Base-by-base conservation (phyloP, 2,329 filamentous ascomycete species). In the Penicillium sp. region DNA sequence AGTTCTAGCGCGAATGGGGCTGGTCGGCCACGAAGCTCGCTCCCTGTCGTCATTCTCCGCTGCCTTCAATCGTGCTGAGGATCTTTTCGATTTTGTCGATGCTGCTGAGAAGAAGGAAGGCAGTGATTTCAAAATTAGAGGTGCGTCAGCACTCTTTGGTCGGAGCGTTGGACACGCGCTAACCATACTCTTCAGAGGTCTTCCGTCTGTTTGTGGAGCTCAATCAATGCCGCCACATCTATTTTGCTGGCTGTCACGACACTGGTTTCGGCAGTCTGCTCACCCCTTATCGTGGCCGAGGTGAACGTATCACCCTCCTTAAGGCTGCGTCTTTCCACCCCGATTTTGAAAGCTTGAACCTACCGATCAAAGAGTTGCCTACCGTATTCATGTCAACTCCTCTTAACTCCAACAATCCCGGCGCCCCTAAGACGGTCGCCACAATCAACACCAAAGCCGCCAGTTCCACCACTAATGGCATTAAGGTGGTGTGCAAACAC, bases 211-310 rank as follows among this genome's bases (percentile, higher is more conserved):
- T 77, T 43, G 71, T 68, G 22, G 72, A 79, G 30, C 77, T 76
- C 48, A 61, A 68, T 3, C 75, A 80, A 51, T 83, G 79, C 63
- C 77, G 75, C 48, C 78, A 80, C 53, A 77, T 83, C 23, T 76
- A 75, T 51, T 76, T 80, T 40, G 79, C 76, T 4, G 77, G 72
- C 26, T 82, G 78, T 50, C 77, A 81, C 47, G 75, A 82, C 48
- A 66, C 66, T 15, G 72, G 73, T 34, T 80, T 81, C 52, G 60
- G 79, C 30, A 70, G 74, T 6, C 68, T 79, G 32, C 62, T 82
- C 16, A 72, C 68, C 4, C 72, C 73, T 6, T 74, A 75, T 49
- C 63, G 61, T 29, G 71, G 70, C 29, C 66, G 69, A 40, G 56
- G 60, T 6, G 67, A 74, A 15, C 69, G 70, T 34, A 70, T 80